A percentile compares a stretch with the other conserved stretches of the same genome.
Conservation (phyloP, 208 protist species). For the Phytomonas francai region DNA sequence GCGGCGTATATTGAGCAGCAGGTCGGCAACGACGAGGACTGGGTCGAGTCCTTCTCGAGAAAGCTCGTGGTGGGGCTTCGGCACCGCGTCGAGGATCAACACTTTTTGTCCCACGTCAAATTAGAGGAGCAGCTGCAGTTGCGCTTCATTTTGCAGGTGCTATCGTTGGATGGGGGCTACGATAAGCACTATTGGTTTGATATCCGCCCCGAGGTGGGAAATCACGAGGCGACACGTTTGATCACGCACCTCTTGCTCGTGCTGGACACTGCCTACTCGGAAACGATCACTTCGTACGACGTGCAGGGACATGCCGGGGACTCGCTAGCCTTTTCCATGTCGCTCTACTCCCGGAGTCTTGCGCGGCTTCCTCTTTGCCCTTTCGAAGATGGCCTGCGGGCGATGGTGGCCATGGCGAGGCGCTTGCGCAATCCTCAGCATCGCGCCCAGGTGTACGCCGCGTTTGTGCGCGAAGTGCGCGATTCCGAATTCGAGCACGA, state of each 20-base stretch:
- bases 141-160: constrained; percentile 64
- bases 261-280: constrained; percentile 51
- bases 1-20: constrained; percentile 21
- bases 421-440: constrained; percentile 33
- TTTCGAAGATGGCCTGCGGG: constrained; percentile 35
- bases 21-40: constrained; percentile 41
- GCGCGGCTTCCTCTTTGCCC: constrained; percentile 44
- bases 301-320: constrained; percentile 49
- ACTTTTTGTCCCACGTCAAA: constrained; percentile 16
- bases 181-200: constrained; percentile 33
- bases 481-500: constrained; percentile 39
- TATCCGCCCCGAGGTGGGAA: constrained; percentile 24
- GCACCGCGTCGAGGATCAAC: constrained; percentile 22
- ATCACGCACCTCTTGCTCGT: constrained; percentile 55
- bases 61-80: constrained; percentile 35
- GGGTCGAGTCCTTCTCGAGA: constrained; percentile 30
- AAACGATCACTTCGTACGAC: constrained; percentile 38
- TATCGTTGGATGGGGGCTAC: constrained; percentile 20
- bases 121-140: constrained; percentile 70
- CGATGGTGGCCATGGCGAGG: constrained; percentile 44
- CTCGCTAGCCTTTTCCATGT: constrained; percentile 26
- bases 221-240: constrained; percentile 36
- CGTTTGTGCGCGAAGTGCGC: constrained; percentile 46
- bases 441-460: constrained; percentile 58
- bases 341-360: constrained; percentile 37